Evolutionary conservation across 306 rosid genomes (phyloP), one percentile per base, ranked within the genome.

Genomic region (Neltuma alba): DNA sequence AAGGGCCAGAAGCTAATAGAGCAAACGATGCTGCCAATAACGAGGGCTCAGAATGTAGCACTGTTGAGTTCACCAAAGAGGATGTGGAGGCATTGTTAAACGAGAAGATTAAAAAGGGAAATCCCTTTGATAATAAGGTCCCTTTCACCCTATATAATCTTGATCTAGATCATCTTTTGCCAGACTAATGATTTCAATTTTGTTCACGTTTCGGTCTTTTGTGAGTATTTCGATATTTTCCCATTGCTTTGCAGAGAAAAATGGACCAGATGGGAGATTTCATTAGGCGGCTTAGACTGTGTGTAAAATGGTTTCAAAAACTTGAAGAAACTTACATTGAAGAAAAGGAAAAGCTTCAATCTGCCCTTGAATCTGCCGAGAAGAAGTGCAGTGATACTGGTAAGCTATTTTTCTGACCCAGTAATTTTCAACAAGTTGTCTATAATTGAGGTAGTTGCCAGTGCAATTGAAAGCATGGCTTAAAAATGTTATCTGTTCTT

Each of bases 101-200:
- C 38, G 91, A 87, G 86, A 95, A 89, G 91, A 63, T 85, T 40
- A 91, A 80, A 38, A 82, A 88, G 81, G 88, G 85, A 47, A 86
- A 71, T 69, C 86, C 84, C 66, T 88, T 47, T 69, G 99, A 95
- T 69, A 83, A 64, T 55, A 94, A 95, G 98, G 99, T 94, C 61
- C 64, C 7, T 58, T 27, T n/a, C n/a, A 52, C 33, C 30, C 58
- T 28, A 47, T 36, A 5, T 30, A 64, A 47, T 45, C 10, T 33
- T 13, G 25, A 27, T 3, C 7, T 23, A 33, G 50, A n/a, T 63
- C 40, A 14, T 72, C 66, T 70, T 77, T 12, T 28, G 20, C 36
- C 31, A 28, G 36, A 6, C 50, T 2, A 25, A 36, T 75, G 40
- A 9, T 55, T 74, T 40, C 52, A 23, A 50, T 78, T 12, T 69